Conservation (phyloP, 225 moss, liverwort and hornwort species). For the Sphagnum tenellum region DNA sequence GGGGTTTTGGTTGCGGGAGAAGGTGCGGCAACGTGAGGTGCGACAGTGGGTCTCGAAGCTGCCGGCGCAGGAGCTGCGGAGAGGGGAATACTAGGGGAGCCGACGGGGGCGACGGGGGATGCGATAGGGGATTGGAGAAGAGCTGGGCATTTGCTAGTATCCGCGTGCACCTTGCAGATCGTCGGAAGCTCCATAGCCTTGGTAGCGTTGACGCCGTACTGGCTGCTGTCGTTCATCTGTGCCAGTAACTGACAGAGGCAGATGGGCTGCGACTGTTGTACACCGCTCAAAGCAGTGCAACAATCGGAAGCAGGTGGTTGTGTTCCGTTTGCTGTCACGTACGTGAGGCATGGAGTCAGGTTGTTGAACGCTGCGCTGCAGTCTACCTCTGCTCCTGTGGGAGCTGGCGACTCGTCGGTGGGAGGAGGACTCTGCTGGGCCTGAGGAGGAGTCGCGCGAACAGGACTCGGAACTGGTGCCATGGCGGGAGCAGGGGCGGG, state of each 20-base stretch:
- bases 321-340: slow-evolving; percentile 6
- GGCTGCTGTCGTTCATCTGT: slow-evolving; percentile 21
- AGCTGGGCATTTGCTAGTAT: slow-evolving; percentile 27
- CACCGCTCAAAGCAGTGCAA: slow-evolving; percentile 22
- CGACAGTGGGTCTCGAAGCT: neutral
- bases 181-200: slow-evolving; percentile 25
- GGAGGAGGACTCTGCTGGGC: slow-evolving; percentile 5
- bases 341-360: slow-evolving; percentile 18
- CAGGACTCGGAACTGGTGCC: slow-evolving; percentile 9
- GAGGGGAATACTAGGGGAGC: too few relatives aligned
- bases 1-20: neutral
- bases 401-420: neutral
- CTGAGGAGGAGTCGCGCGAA: slow-evolving; percentile 9
- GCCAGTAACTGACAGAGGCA: slow-evolving; percentile 37
- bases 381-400: slow-evolving; percentile 1
- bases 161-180: slow-evolving; percentile 23
- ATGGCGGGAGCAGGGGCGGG: slow-evolving; percentile 11
- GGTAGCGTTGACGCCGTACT: slow-evolving; percentile 34
- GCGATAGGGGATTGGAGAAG: slow-evolving; percentile 11
- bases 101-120: too few relatives aligned
- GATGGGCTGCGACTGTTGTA: slow-evolving; percentile 10
- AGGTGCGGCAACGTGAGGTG: neutral
- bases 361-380: slow-evolving; percentile 17
- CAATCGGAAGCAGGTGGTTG: slow-evolving; percentile 14
- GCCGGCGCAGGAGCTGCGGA: slow-evolving; percentile 3